Conservation (phyloP, 495 filamentous ascomycete species). For the Penicillium simplicissimum region DNA sequence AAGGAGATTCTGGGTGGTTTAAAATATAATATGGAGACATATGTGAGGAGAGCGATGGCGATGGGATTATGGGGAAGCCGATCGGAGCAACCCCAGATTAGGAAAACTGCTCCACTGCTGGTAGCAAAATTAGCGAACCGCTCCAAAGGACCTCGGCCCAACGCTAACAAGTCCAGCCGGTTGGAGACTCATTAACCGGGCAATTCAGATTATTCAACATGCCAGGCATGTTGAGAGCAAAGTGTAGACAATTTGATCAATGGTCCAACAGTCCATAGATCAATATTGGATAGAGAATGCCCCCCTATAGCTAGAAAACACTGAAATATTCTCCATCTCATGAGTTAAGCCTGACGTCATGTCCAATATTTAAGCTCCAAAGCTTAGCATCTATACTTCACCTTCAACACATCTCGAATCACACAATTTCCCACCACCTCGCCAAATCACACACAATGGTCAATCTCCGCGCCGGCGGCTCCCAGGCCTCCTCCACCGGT, state of each 20-base stretch:
- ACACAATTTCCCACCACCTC: neutral
- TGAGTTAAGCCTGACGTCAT: constrained; percentile 28
- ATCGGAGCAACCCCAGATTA: constrained; percentile 34
- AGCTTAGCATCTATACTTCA: neutral
- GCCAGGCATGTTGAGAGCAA: neutral
- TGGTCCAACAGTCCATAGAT: neutral
- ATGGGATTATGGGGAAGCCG: constrained; percentile 5
- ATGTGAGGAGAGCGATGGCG: neutral
- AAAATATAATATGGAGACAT: neutral
- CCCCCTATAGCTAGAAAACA: neutral
- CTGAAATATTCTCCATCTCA: neutral
- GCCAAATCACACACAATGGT: neutral
- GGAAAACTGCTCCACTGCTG: constrained; percentile 29
- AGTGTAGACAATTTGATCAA: neutral
- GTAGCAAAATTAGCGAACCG: neutral
- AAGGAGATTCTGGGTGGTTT: neutral
- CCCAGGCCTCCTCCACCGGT: constrained; percentile 34
- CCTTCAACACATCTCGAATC: neutral
- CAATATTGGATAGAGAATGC: no score
- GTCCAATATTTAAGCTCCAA: neutral
- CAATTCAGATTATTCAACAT: constrained; percentile 1
- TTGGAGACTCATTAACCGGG: neutral
- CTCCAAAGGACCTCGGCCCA: constrained; percentile 25
- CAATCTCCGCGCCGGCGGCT: neutral
- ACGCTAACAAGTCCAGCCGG: neutral